These are phyloP conservation scores for Citrullus amarus DNA, from an alignment of 306 rosid genomes.

Conservation along the genomic window DNA sequence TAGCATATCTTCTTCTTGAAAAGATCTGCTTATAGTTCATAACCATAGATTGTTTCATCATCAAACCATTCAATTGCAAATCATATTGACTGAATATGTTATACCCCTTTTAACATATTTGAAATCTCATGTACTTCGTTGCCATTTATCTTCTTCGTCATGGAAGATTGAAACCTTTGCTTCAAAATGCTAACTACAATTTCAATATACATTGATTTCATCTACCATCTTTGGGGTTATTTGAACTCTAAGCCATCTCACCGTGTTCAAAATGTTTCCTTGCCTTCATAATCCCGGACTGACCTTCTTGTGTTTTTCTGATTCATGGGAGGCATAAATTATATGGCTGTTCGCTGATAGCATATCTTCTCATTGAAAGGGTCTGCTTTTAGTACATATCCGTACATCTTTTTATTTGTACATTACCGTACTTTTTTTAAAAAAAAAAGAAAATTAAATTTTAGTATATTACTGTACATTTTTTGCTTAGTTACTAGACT, in stretches of 20 bases:
- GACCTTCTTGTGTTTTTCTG: slow-evolving; percentile 22
- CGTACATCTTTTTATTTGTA: background rate
- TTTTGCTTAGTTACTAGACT: background rate
- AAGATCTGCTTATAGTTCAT: slow-evolving; percentile 1
- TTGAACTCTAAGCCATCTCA: background rate
- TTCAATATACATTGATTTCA: background rate
- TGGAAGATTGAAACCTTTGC: background rate
- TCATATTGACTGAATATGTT: background rate
- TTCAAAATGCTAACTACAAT: background rate
- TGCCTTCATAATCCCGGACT: slow-evolving; percentile 47
- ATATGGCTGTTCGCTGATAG: slow-evolving; percentile 27
- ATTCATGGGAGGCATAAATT: slow-evolving; percentile 35
- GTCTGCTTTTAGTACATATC: slow-evolving; percentile 26
- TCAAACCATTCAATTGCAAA: background rate
- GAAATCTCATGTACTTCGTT: background rate
- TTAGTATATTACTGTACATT: slow-evolving; percentile 19
- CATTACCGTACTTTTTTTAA: no score
- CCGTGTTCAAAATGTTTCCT: background rate
- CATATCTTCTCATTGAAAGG: slow-evolving; percentile 20
- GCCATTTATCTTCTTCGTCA: background rate
- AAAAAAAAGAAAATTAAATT: background rate
- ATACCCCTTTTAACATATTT: background rate
- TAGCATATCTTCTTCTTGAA: background rate
- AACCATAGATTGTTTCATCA: background rate
- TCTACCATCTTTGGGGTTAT: background rate